These are phyloP conservation scores for Aspergillus leporis DNA, from an alignment of 495 filamentous ascomycete species.

Conservation along the genomic window DNA sequence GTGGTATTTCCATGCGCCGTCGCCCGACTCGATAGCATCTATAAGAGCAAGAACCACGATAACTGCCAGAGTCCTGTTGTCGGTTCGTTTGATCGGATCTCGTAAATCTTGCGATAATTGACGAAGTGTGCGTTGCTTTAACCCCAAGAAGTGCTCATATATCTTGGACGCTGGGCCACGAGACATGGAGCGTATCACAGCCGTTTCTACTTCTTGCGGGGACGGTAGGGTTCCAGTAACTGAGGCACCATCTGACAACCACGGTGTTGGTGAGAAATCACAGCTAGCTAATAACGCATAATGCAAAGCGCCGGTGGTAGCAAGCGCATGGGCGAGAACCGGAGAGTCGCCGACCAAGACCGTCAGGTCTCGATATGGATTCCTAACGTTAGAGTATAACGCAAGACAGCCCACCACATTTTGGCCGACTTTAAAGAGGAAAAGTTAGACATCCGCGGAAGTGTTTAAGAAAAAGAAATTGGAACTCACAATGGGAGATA, in stretches of 20 bases:
- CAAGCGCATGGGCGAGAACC: constrained; percentile 38
- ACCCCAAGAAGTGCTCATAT: constrained; percentile 43
- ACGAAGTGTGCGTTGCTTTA: constrained; percentile 45
- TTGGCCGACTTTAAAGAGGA: constrained; percentile 32
- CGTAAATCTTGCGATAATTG: constrained; percentile 40
- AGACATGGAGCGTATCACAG: constrained; percentile 30
- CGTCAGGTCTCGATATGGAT: constrained; percentile 44
- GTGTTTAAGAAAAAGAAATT: neutral
- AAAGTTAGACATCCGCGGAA: neutral
- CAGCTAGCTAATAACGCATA: constrained; percentile 38
- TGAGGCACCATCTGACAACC: constrained; percentile 30
- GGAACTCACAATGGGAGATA: constrained; percentile 41
- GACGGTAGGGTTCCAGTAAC: constrained; percentile 23
- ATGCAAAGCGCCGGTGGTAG: constrained; percentile 46
- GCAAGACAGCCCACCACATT: constrained; percentile 36
- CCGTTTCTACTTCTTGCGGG: constrained; percentile 29
- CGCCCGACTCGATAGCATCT: constrained; percentile 48
- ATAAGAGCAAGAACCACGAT: constrained; percentile 46
- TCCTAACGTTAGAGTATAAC: constrained; percentile 41
- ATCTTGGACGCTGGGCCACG: constrained; percentile 31
- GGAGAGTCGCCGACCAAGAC: constrained; percentile 41
- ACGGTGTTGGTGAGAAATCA: constrained; percentile 38
- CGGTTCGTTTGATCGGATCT: constrained; percentile 39
- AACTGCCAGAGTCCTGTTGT: constrained; percentile 41
- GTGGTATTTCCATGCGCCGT: constrained; percentile 48